Base-by-base conservation (phyloP, 306 rosid species). In the Acacia melanoxylon region DNA sequence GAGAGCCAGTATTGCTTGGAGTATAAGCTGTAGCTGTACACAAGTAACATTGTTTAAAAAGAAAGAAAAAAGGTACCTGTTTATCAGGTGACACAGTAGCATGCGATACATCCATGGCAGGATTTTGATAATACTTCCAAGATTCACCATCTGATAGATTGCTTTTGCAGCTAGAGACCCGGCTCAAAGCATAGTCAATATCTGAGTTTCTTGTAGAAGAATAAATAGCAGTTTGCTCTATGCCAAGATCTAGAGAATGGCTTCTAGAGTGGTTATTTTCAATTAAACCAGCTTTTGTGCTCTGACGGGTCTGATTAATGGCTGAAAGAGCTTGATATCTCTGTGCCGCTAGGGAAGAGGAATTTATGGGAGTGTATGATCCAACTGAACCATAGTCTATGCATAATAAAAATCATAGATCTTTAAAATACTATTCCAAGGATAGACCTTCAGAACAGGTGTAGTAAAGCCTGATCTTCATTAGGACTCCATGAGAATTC, bases 311-410 rank as follows among this genome's bases (percentile, higher is more conserved):
- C 79, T 91, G 89, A 76, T 93, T 96, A 74, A 93, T 88, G 77
- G 83, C 75, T 41, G 94, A 54, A 75, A 96, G 98, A 70, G 99
- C 97, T 75, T 91, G 98, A 87, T 86, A 93, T 72, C 94, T 84
- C 82, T 93, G 98, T 44, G 89, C 77, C 54, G 96, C 82, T 56
- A 92, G 86, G 63, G 97, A 92, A 41, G 96, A 80, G 44, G 94
- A 90, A 51, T 52, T 83, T 67, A 82, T 82, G 78, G 83, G 88
- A 81, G 91, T 79, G 79, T 82, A 71, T 3, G 92, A 89, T 68
- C 84, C 74, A 71, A 79, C 72, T 1, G 97, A 96, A 45, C 71
- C 84, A 78, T 61, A 31, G 46, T 93, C 99, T 95, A 96, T 67
- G 63, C 20, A 37, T 54, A 76, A 75, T 46, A 41, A 54, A 72